Conservation (phyloP, 139 green algal species). For the Chlorella sp. region DNA sequence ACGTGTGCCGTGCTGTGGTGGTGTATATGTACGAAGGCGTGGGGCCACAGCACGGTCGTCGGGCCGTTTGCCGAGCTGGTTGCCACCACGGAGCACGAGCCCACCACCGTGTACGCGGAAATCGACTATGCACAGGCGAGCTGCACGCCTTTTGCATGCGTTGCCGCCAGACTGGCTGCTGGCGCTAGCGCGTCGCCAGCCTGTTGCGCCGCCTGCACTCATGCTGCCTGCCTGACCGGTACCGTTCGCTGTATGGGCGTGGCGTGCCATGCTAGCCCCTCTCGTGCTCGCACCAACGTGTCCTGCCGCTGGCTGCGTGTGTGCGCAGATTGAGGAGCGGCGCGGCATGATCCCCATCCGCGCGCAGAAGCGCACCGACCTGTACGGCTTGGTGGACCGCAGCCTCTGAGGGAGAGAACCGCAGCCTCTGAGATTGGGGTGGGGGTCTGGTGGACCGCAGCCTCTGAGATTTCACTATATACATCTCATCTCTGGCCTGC, state of each 20-base stretch:
- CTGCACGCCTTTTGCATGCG: neutral
- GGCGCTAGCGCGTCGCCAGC: neutral
- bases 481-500: neutral
- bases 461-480: neutral
- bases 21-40: constrained; percentile 40
- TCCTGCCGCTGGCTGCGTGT: neutral
- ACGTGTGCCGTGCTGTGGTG: neutral
- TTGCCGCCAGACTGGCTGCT: neutral
- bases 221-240: neutral
- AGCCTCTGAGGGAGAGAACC: neutral
- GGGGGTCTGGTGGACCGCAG: neutral
- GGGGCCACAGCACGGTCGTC: constrained; percentile 73
- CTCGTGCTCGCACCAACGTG: neutral
- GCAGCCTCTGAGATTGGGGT: neutral
- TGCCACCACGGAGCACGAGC: constrained; percentile 56
- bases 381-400: neutral
- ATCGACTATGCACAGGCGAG: constrained; percentile 63
- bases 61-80: constrained; percentile 70
- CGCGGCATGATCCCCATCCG: constrained; percentile 2
- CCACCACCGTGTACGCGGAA: constrained; percentile 37
- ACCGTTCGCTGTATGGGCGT: neutral
- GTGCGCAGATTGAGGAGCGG: neutral
- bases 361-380: neutral
- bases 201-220: neutral
- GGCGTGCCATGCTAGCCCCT: neutral